Evolutionary conservation across 495 filamentous ascomycete species (phyloP).

Genomic region (Xylaria venustula): DNA sequence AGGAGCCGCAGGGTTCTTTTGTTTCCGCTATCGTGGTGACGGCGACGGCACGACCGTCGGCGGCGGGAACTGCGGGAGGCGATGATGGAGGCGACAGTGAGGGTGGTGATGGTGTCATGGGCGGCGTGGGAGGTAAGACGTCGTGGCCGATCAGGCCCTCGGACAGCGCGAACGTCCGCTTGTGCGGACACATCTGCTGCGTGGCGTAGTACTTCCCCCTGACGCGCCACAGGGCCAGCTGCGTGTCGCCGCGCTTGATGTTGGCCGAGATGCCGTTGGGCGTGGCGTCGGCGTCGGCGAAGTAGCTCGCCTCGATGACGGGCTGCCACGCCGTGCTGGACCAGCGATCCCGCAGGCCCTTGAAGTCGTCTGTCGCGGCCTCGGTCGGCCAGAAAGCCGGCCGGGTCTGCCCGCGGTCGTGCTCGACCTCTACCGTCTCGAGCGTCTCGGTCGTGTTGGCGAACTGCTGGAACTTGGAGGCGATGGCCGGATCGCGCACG

Average conservation of each 20-base stretch:
- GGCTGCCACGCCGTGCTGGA: slow-evolving; percentile 78
- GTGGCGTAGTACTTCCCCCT: slow-evolving; percentile 82
- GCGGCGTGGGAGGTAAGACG: slow-evolving; percentile 26
- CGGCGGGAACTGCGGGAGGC: background rate
- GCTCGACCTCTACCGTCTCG: slow-evolving; percentile 67
- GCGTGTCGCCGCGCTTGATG: slow-evolving; percentile 87
- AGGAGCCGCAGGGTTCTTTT: slow-evolving; percentile 24
- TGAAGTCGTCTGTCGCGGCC: slow-evolving; percentile 70
- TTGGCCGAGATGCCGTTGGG: slow-evolving; percentile 69
- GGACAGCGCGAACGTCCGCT: slow-evolving; percentile 84
- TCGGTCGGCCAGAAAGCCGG: slow-evolving; percentile 84
- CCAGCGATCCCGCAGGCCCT: slow-evolving; percentile 64
- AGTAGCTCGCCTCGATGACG: slow-evolving; percentile 70
- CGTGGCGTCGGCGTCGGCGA: slow-evolving; percentile 59
- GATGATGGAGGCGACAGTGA: slow-evolving; percentile 23
- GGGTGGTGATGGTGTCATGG: slow-evolving; percentile 52
- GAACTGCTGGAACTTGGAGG: slow-evolving; percentile 81
- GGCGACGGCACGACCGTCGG: background rate
- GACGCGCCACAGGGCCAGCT: slow-evolving; percentile 88
- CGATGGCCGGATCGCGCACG: slow-evolving; percentile 64
- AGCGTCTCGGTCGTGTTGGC: slow-evolving; percentile 76
- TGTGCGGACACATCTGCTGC: slow-evolving; percentile 98
- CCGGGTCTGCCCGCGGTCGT: slow-evolving; percentile 71
- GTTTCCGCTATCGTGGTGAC: background rate
- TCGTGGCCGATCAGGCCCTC: slow-evolving; percentile 88